Evolutionary conservation across 2,329 filamentous ascomycete species (phyloP).

Genomic region (Cytospora piceicola): DNA sequence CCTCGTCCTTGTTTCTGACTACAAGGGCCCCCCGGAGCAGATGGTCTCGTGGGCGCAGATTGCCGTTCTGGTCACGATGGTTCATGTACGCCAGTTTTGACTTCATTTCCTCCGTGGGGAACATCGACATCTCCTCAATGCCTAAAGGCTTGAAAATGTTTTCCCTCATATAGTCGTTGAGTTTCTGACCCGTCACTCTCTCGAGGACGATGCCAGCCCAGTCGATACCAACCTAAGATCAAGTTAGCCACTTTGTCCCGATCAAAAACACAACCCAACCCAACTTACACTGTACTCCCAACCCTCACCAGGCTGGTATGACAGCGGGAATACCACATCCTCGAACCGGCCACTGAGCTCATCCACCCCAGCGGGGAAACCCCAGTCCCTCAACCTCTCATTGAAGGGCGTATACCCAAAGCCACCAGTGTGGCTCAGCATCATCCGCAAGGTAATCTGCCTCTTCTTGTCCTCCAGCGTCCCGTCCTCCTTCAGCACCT

Average conservation of each 20-base stretch:
- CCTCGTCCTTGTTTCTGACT: constrained; percentile 43
- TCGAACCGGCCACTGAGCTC: constrained; percentile 59
- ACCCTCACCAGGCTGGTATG: constrained; percentile 65
- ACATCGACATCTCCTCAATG: constrained; percentile 52
- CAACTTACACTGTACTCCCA: constrained; percentile 63
- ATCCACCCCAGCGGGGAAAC: constrained; percentile 55
- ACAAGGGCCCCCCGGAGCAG: constrained; percentile 48
- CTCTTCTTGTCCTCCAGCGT: constrained; percentile 49
- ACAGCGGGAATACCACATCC: constrained; percentile 57
- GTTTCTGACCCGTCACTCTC: constrained; percentile 43
- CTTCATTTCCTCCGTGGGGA: constrained; percentile 56
- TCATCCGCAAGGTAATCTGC: constrained; percentile 60
- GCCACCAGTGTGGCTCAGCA: constrained; percentile 59
- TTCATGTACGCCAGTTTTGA: constrained; percentile 59
- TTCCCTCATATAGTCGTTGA: constrained; percentile 50
- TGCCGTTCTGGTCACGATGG: constrained; percentile 49
- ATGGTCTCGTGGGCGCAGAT: constrained; percentile 48
- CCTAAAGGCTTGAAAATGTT: constrained; percentile 50
- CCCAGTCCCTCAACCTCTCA: constrained; percentile 51
- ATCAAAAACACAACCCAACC: background rate
- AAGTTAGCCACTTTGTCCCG: background rate
- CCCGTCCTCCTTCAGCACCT: constrained; percentile 48
- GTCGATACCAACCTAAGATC: constrained; percentile 49
- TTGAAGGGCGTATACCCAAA: constrained; percentile 63
- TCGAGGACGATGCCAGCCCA: constrained; percentile 54